phyloP scores from a whole-genome alignment of 2,329 filamentous ascomycete species.

The Trichoderma koningii region DNA sequence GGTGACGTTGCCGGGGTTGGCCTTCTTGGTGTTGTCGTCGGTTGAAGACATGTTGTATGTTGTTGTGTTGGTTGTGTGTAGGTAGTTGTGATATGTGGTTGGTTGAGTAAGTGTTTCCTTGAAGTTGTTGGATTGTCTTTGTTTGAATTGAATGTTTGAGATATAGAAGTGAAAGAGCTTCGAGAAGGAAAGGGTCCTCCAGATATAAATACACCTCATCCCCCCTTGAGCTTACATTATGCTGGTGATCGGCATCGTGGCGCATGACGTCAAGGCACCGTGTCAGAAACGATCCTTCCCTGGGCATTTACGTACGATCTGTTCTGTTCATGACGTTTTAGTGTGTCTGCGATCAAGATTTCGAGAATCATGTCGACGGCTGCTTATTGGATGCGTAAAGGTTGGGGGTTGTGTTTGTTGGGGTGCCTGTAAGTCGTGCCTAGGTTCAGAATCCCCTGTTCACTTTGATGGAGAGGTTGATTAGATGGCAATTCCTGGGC shows the following conservation, averaged over 20 bases:
- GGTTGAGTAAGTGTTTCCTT: background rate
- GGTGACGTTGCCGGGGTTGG: slow-evolving; percentile 31
- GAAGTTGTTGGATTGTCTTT: background rate
- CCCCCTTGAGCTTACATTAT: background rate
- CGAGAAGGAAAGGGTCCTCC: background rate
- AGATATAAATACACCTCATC: background rate
- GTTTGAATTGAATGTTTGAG: background rate
- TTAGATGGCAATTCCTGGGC: background rate
- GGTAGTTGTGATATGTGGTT: background rate
- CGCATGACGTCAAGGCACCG: slow-evolving; percentile 26
- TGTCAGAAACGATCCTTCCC: background rate
- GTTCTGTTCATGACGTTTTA: slow-evolving; percentile 22
- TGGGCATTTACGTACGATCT: background rate
- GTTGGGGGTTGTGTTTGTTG: slow-evolving; percentile 10
- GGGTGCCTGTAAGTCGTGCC: slow-evolving; percentile 2
- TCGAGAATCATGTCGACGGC: background rate
- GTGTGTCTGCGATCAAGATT: slow-evolving; percentile 6
- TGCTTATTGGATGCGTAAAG: background rate
- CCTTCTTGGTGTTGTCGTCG: slow-evolving; percentile 34
- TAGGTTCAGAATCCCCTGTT: background rate
- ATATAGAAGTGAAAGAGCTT: no score
- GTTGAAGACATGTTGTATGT: slow-evolving; percentile 31
- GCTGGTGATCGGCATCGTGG: slow-evolving; percentile 24
- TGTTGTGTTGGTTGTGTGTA: slow-evolving; percentile 4
- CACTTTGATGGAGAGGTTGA: background rate